phyloP scores from a whole-genome alignment of 352 stramenopile genomes.

The Globisporangium paddicum region DNA sequence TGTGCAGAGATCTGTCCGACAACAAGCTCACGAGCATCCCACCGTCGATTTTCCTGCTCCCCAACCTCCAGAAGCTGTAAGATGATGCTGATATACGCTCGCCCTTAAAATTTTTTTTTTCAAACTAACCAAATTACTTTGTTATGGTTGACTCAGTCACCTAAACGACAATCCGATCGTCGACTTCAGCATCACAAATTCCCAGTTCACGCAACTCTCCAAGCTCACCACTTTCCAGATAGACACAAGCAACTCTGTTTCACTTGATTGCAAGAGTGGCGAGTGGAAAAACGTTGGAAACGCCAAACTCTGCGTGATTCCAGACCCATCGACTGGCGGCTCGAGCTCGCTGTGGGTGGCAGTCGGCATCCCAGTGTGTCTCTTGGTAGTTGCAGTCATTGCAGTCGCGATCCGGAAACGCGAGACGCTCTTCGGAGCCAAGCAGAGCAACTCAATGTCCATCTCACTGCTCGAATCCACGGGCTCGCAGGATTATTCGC shows the following conservation, averaged over 20 bases:
- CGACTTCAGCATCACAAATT: constrained; percentile 1
- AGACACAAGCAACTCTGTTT: neutral
- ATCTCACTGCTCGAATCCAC: neutral
- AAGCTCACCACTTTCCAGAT: neutral
- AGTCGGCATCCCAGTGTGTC: neutral
- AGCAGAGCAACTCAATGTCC: neutral
- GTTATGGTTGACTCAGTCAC: neutral
- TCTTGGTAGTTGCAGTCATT: neutral
- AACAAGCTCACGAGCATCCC: constrained; percentile 4
- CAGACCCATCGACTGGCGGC: neutral
- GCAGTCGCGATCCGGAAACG: neutral
- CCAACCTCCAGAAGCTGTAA: constrained; percentile 3
- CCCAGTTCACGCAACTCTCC: neutral
- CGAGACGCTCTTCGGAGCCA: neutral
- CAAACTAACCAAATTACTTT: no score
- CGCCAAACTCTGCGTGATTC: neutral
- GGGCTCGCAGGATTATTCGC: neutral
- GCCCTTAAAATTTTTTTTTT: neutral
- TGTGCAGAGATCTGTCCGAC: neutral
- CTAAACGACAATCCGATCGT: neutral
- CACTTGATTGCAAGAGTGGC: neutral
- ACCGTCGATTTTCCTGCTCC: neutral
- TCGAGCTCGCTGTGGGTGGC: neutral
- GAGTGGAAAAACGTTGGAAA: neutral
- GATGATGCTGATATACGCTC: neutral